Evolutionary conservation across 495 filamentous ascomycete species (phyloP).

Genomic region (Hypoxylon intermedium): DNA sequence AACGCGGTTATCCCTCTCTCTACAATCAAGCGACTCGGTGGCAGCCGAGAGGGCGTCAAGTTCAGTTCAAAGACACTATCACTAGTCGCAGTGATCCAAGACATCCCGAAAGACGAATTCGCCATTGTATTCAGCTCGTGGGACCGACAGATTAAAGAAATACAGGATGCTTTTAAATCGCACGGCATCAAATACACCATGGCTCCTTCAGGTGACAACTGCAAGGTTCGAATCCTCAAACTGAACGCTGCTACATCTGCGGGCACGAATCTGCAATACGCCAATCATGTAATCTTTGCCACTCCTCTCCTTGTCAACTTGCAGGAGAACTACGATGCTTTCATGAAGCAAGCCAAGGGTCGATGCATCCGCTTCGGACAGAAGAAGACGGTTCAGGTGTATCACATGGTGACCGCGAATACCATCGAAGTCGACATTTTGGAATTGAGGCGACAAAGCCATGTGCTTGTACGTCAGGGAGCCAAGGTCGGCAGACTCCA

Average conservation of each 20-base stretch:
- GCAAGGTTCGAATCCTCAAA: conserved; percentile 70
- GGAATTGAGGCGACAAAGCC: conserved; percentile 25
- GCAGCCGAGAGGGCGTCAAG: too few species aligned
- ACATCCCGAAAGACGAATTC: conserved; percentile 17
- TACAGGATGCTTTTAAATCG: conserved; percentile 33
- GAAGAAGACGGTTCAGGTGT: conserved; percentile 69
- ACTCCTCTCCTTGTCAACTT: conserved; percentile 61
- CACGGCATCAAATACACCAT: conserved; percentile 19
- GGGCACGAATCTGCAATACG: conserved; percentile 74
- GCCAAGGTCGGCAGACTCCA: conserved; percentile 8
- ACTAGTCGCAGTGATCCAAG: conserved; percentile 10
- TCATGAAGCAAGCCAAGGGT: conserved; percentile 75
- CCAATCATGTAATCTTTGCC: conserved; percentile 81
- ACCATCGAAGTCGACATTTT: conserved; percentile 78
- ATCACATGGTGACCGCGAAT: conserved; percentile 66
- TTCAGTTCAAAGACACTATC: conserved; percentile 37
- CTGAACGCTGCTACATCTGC: conserved; percentile 69
- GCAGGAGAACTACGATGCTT: conserved; percentile 64
- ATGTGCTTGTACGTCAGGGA: conserved; percentile 7
- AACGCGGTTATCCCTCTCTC: conserved; percentile 12
- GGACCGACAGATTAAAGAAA: conserved; percentile 23
- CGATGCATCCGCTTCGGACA: conserved; percentile 73
- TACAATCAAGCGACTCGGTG: conserved; percentile 7
- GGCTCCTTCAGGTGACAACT: conserved; percentile 6
- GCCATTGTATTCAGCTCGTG: conserved; percentile 50